Conservation (phyloP, 1,284 basidiomycete genomes). For the Boletellus deceptivus region DNA sequence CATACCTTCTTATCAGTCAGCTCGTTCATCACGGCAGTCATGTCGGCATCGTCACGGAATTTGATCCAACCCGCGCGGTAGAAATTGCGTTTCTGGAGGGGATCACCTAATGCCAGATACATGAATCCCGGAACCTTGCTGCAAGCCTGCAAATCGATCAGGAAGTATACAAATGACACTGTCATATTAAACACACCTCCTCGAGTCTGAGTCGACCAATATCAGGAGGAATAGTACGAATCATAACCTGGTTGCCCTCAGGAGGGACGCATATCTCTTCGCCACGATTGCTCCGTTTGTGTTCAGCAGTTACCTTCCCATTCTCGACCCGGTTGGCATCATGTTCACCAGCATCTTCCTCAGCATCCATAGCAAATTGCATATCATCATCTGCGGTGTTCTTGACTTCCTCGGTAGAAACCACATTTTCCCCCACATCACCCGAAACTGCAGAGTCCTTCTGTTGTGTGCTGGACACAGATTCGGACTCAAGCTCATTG, state of each 20-base stretch:
- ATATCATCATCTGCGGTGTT: conserved; percentile 53
- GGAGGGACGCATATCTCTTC: conserved; percentile 76
- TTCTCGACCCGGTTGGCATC: conserved; percentile 57
- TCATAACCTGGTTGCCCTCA: conserved; percentile 87
- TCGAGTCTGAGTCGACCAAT: conserved; percentile 86
- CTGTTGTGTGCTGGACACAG: conserved; percentile 36
- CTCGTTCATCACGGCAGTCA: conserved; percentile 67
- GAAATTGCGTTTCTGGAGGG: conserved; percentile 84
- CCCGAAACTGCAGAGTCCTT: conserved; percentile 47
- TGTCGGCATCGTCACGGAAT: conserved; percentile 81
- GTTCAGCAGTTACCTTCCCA: conserved; percentile 49
- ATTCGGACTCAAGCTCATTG: conserved; percentile 54
- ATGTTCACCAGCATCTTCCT: conserved; percentile 65
- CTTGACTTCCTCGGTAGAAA: conserved; percentile 48
- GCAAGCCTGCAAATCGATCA: conserved; percentile 49
- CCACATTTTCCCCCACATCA: conserved; percentile 31
- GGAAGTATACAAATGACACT: conserved; percentile 1
- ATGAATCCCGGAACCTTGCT: conserved; percentile 65
- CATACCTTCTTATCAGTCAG: conserved; percentile 81
- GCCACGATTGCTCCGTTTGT: conserved; percentile 52
- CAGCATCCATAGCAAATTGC: conserved; percentile 65
- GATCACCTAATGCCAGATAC: conserved; percentile 87
- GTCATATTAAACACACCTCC: conserved; percentile 53
- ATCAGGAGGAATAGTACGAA: conserved; percentile 89
- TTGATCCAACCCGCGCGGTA: conserved; percentile 91